Evolutionary conservation across 208 protist genomes (phyloP), one percentile per base, ranked within the genome.

Genomic region (Acanthamoeba healyi): DNA sequence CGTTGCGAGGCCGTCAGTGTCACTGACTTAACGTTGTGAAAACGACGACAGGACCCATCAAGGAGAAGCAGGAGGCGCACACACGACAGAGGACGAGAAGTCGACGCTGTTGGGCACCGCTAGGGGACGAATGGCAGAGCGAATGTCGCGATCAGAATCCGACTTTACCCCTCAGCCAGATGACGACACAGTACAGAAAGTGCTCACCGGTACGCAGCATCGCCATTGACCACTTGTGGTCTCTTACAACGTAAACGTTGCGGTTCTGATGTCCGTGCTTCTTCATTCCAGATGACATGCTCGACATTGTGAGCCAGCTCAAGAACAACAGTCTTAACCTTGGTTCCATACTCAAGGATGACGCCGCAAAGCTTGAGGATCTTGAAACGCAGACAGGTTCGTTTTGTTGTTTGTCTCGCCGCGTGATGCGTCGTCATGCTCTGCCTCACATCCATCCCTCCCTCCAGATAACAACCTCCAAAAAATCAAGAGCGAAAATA

Each of bases 281-380:
- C n/a, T n/a, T n/a, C n/a, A n/a, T n/a, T n/a, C 61, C 72, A 42
- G 72, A 51, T 6, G 72, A 82, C 72, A 82, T 82, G 72, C 38
- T 82, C 36, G 34, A 42, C 42, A 38, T 82, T 6, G 72, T 82
- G 5, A 32, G 17, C 38, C 34, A 46, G 72, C 72, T 82, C 72
- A 82, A 82, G 72, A 54, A 82, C 72, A 82, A 82, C 72, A 82
- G 72, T 26, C 42, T 82, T 15, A 42, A 29, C 26, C 38, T 82
- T 6, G 38, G n/a, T 15, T 10, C 34, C 5, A 82, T 82, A 26
- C 34, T 82, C 10, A 42, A 51, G 15, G 42, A 82, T 15, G 72
- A 82, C 72, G 42, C 34, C 26, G 10, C 17, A 9, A 38, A 46
- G 29, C 72, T 82, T 5, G 72, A 82, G 10, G 72, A 82, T 7